A percentile compares a stretch with the other conserved stretches of the same genome.
phyloP scores from a whole-genome alignment of 306 rosid genomes.

The Prinsepia uniflora region DNA sequence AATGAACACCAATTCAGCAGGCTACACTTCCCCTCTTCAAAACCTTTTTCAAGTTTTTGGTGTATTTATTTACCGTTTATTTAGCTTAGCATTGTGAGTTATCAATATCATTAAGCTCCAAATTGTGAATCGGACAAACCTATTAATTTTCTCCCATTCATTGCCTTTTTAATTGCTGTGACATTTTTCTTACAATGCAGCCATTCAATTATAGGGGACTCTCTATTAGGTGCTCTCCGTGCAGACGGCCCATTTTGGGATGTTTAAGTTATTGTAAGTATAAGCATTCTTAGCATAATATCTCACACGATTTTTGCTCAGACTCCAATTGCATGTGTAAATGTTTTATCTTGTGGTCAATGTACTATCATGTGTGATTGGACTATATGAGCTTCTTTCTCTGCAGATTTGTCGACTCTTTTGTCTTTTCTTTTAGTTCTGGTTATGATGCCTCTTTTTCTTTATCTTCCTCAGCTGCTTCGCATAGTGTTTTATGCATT shows the following conservation, averaged over 20 bases:
- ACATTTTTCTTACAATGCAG: slow-evolving; percentile 34
- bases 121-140: background rate
- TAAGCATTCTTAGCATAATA: slow-evolving; percentile 1
- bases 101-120: background rate
- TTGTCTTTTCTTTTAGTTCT: background rate
- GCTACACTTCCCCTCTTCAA: background rate
- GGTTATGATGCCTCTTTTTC: background rate
- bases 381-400: background rate
- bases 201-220: slow-evolving; percentile 25
- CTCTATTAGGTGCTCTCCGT: slow-evolving; percentile 17
- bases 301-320: background rate
- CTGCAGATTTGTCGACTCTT: background rate
- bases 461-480: slow-evolving; percentile 42
- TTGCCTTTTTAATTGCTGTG: background rate
- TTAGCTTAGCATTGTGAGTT: background rate
- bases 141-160: background rate
- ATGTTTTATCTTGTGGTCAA: background rate
- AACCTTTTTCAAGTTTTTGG: background rate
- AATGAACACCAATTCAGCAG: background rate
- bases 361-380: background rate
- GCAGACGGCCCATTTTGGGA: slow-evolving; percentile 20
- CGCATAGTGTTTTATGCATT: slow-evolving; percentile 28
- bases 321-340: background rate
- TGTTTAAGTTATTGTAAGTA: slow-evolving; percentile 36
- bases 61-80: background rate